A percentile compares a stretch with the other conserved stretches of the same genome.
These are phyloP conservation scores for Saccharomycopsis guyanensis DNA, from an alignment of 805 yeast genomes.

Conservation along the genomic window DNA sequence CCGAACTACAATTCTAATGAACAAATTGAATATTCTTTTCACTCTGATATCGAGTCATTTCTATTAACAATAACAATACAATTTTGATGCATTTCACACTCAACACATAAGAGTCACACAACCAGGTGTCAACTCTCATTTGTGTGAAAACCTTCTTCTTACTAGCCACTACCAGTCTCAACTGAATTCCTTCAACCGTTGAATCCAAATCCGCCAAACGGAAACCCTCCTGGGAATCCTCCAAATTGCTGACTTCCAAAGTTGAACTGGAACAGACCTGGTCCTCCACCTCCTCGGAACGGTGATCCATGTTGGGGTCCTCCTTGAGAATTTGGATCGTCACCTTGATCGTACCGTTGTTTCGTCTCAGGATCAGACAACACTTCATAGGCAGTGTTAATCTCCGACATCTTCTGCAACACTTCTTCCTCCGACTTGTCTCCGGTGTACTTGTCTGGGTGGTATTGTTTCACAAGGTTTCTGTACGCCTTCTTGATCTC, in stretches of 20 bases:
- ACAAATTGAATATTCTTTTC: too few species aligned
- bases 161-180: too few species aligned
- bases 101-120: too few species aligned
- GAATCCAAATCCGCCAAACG: slow-evolving; percentile 15
- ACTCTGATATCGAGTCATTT: too few species aligned
- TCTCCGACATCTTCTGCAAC: slow-evolving; percentile 81
- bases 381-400: slow-evolving; percentile 88
- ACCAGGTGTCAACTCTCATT: too few species aligned
- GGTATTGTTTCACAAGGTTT: slow-evolving; percentile 67
- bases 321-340: slow-evolving; percentile 36
- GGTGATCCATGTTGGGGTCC: slow-evolving; percentile 3
- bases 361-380: slow-evolving; percentile 59
- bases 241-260: slow-evolving; percentile 8
- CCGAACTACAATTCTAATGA: too few species aligned
- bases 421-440: slow-evolving; percentile 60
- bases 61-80: too few species aligned
- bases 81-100: too few species aligned
- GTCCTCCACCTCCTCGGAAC: background rate
- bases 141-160: too few species aligned
- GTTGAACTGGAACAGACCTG: slow-evolving; percentile 5
- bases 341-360: slow-evolving; percentile 59
- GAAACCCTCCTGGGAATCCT: slow-evolving; percentile 10
- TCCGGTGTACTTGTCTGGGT: slow-evolving; percentile 85
- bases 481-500: slow-evolving; percentile 80
- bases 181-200: too few species aligned